Percentiles rank a stretch among this genome's conserved stretches.
Evolutionary conservation across 2,329 filamentous ascomycete genomes (phyloP).

Genomic region (Colletotrichum sp.): DNA sequence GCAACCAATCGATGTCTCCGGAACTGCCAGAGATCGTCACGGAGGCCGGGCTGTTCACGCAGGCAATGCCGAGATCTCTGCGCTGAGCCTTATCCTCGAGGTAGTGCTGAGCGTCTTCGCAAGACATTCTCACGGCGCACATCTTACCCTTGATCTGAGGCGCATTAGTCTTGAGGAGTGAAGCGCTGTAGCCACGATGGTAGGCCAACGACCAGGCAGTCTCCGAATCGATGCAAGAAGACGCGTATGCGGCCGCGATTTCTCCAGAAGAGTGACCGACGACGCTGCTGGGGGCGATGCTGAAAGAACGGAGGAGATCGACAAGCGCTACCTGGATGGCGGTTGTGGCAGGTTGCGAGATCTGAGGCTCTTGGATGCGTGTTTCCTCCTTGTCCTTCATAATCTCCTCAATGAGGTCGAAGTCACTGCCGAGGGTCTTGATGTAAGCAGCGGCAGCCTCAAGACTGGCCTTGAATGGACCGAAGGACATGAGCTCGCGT

Average conservation of each 20-base stretch:
- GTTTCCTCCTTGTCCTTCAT: slow-evolving; percentile 28
- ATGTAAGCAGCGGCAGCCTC: slow-evolving; percentile 36
- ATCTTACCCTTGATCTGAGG: slow-evolving; percentile 41
- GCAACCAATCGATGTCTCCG: slow-evolving; percentile 34
- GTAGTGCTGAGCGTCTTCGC: slow-evolving; percentile 29
- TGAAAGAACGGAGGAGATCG: slow-evolving; percentile 40
- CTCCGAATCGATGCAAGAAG: slow-evolving; percentile 37
- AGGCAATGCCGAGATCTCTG: slow-evolving; percentile 41
- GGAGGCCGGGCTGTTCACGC: slow-evolving; percentile 48
- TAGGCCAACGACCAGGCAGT: slow-evolving; percentile 48
- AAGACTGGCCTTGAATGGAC: slow-evolving; percentile 46
- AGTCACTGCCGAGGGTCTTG: slow-evolving; percentile 33
- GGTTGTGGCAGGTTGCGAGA: slow-evolving; percentile 47
- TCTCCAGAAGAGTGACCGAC: slow-evolving; percentile 54
- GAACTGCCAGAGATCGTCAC: slow-evolving; percentile 48
- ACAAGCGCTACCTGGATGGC: slow-evolving; percentile 47
- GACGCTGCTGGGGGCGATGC: slow-evolving; percentile 36
- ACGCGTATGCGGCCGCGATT: slow-evolving; percentile 49
- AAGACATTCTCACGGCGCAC: slow-evolving; percentile 44
- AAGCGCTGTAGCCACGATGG: slow-evolving; percentile 41
- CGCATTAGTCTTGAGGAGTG: slow-evolving; percentile 28
- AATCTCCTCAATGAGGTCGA: slow-evolving; percentile 41
- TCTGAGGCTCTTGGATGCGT: slow-evolving; percentile 35
- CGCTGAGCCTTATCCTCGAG: slow-evolving; percentile 22
- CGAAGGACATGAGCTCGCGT: slow-evolving; percentile 42